phyloP scores from a whole-genome alignment of 2,329 filamentous ascomycete genomes.

The Penicillium sclerotigenum region DNA sequence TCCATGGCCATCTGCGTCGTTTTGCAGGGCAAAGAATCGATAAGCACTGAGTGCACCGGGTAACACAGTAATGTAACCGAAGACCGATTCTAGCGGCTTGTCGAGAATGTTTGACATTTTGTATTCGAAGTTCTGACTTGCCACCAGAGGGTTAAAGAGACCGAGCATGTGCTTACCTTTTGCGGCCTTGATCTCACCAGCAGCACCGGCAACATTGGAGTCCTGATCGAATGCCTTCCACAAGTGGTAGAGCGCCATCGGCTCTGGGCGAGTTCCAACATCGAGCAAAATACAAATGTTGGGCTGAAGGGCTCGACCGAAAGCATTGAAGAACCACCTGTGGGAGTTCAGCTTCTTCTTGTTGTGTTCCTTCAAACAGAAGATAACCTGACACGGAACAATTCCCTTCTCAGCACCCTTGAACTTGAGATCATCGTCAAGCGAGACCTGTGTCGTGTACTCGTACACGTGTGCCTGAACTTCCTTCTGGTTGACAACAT shows the following conservation, averaged over 20 bases:
- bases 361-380: conserved; percentile 97
- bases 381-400: conserved; percentile 95
- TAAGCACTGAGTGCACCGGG: conserved; percentile 95
- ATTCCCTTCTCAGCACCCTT: conserved; percentile 99
- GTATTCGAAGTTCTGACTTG: conserved; percentile 98
- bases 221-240: conserved; percentile 99
- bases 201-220: conserved; percentile 94
- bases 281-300: conserved; percentile 97
- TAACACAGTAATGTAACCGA: conserved; percentile 96
- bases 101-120: conserved; percentile 99
- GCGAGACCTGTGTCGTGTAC: conserved; percentile 95
- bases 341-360: conserved; percentile 97
- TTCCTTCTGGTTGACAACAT: conserved; percentile 91
- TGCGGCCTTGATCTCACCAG: conserved; percentile 96
- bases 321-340: conserved; percentile 99
- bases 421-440: conserved; percentile 94
- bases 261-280: conserved; percentile 87
- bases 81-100: conserved; percentile 94
- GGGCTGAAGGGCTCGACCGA: conserved; percentile 85
- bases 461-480: conserved; percentile 98
- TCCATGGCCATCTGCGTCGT: conserved; percentile 91
- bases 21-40: conserved; percentile 91
- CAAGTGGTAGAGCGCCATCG: conserved; percentile 89
- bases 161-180: conserved; percentile 81
- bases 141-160: conserved; percentile 88